These are phyloP conservation scores for Colletotrichum sp. DNA, from an alignment of 2,329 filamentous ascomycete species.

Conservation along the genomic window DNA sequence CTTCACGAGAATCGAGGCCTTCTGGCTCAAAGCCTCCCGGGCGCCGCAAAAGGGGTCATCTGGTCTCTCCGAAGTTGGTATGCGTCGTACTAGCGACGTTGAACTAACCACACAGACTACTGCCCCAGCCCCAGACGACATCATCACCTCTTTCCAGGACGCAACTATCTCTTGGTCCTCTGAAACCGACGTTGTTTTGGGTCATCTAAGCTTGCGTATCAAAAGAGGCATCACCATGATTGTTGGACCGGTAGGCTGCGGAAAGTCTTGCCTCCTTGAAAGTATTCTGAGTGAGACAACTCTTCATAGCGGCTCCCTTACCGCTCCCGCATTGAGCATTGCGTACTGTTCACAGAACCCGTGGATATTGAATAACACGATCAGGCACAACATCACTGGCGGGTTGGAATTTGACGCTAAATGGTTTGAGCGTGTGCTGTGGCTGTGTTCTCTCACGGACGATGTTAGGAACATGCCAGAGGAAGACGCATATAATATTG, in stretches of 20 bases:
- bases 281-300: constrained; percentile 2
- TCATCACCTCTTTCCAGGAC: not conserved
- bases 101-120: not conserved
- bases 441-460: not conserved
- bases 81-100: not conserved
- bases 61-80: no score
- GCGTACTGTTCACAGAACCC: constrained; percentile 10
- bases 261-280: not conserved
- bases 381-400: constrained; percentile 7
- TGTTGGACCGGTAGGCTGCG: not conserved
- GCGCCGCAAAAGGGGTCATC: not conserved
- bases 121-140: not conserved
- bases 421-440: not conserved
- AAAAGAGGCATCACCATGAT: not conserved
- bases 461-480: not conserved
- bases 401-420: not conserved
- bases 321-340: not conserved
- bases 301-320: not conserved
- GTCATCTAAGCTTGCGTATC: not conserved
- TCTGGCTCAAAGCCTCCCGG: not conserved
- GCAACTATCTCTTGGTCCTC: constrained; percentile 16
- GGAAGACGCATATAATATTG: not conserved
- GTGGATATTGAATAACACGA: constrained; percentile 4
- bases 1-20: not conserved
- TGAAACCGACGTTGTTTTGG: not conserved